Percentiles rank a stretch among this genome's conserved stretches.
These are phyloP conservation scores for Entomortierella beljakovae DNA, from an alignment of 192 early-diverging fungal genomes.

Conservation along the genomic window DNA sequence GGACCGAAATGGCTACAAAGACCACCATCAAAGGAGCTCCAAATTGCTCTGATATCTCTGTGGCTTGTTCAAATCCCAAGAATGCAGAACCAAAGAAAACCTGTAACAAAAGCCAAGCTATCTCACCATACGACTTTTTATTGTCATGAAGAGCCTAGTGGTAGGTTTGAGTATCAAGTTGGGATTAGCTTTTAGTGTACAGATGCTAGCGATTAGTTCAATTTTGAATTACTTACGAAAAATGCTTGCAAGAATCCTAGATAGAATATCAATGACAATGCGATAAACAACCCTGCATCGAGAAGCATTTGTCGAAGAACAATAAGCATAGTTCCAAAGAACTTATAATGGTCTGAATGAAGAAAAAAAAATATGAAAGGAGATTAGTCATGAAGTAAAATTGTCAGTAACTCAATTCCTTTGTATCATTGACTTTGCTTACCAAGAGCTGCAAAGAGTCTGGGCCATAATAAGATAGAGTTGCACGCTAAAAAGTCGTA, in stretches of 20 bases:
- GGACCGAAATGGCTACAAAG: slow-evolving; percentile 54
- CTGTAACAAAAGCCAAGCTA: slow-evolving; percentile 55
- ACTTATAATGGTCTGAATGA: slow-evolving; percentile 46
- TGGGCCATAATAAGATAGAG: slow-evolving; percentile 56
- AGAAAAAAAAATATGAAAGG: neutral
- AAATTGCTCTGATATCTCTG: slow-evolving; percentile 43
- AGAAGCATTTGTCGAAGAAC: slow-evolving; percentile 57
- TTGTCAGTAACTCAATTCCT: neutral
- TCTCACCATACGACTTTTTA: slow-evolving; percentile 43
- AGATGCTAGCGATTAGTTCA: neutral
- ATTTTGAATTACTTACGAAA: slow-evolving; percentile 16
- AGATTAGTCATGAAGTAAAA: neutral
- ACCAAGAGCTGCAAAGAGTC: slow-evolving; percentile 56
- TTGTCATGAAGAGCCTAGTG: slow-evolving; percentile 42
- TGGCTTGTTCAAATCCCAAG: slow-evolving; percentile 54
- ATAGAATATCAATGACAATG: slow-evolving; percentile 53
- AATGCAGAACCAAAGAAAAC: slow-evolving; percentile 57
- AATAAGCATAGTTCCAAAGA: slow-evolving; percentile 59
- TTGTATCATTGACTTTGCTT: neutral
- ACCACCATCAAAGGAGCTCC: slow-evolving; percentile 56
- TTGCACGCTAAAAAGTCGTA: slow-evolving; percentile 56
- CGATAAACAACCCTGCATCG: slow-evolving; percentile 54
- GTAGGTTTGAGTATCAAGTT: neutral
- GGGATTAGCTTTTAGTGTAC: neutral
- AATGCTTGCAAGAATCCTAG: slow-evolving; percentile 56